phyloP scores from a whole-genome alignment of 164 flowering plant species.

The Nelumbo lutea region DNA sequence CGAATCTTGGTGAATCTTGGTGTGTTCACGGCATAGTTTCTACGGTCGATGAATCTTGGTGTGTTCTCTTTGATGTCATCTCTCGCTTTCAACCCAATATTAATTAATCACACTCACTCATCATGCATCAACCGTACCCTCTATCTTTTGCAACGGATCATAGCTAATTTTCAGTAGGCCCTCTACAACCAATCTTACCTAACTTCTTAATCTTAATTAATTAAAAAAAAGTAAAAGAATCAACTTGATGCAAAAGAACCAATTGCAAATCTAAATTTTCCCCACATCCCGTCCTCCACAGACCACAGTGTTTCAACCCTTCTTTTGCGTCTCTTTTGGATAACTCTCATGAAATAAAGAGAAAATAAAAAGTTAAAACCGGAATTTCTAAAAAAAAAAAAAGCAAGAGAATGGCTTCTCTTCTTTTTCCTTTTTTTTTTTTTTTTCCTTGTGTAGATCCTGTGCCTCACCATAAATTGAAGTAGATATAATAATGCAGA shows the following conservation, averaged over 20 bases:
- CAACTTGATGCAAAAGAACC: constrained; percentile 31
- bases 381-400: constrained; percentile 12
- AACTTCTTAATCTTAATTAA: constrained; percentile 18
- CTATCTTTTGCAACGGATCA: constrained; percentile 18
- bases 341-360: constrained; percentile 26
- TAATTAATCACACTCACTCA: constrained; percentile 21
- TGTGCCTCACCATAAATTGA: constrained; percentile 30
- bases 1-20: no score
- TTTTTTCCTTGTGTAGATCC: constrained; percentile 27
- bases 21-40: constrained; percentile 45
- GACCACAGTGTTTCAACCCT: constrained; percentile 10
- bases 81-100: constrained; percentile 13
- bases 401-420: constrained; percentile 32
- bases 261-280: constrained; percentile 28
- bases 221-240: constrained; percentile 35
- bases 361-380: constrained; percentile 14
- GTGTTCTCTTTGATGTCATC: constrained; percentile 16
- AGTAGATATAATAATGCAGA: constrained; percentile 34
- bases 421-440: constrained; percentile 18
- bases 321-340: constrained; percentile 15
- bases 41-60: constrained; percentile 23
- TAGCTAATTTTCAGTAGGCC: constrained; percentile 21
- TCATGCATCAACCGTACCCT: constrained; percentile 23
- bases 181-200: constrained; percentile 24
- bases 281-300: constrained; percentile 3